Percentiles rank a stretch among this genome's conserved stretches.
These are phyloP conservation scores for Volvariella volvacea DNA, from an alignment of 1,284 basidiomycete genomes.

Conservation along the genomic window DNA sequence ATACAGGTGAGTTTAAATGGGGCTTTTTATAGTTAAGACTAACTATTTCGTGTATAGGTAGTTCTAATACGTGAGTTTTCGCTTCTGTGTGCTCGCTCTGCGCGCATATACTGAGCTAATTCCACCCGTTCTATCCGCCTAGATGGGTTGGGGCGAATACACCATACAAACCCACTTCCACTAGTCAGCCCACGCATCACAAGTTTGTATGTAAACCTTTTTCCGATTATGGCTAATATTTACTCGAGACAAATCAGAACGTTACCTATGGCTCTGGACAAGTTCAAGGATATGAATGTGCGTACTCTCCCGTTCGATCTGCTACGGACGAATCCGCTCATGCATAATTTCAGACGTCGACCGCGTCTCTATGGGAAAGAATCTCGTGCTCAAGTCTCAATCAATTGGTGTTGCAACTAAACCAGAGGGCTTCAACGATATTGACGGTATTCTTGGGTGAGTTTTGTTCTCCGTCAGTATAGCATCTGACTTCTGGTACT, in stretches of 20 bases:
- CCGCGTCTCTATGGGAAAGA: constrained; percentile 29
- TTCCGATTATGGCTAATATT: neutral
- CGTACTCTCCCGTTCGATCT: too few species aligned
- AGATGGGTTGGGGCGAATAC: constrained; percentile 60
- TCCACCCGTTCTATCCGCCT: too few species aligned
- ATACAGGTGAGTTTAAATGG: constrained; percentile 28
- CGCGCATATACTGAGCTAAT: constrained; percentile 20
- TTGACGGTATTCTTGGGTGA: neutral
- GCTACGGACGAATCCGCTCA: constrained; percentile 6
- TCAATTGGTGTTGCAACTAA: constrained; percentile 51
- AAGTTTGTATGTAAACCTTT: constrained; percentile 33
- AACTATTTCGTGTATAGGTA: constrained; percentile 10
- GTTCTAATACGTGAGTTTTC: constrained; percentile 34
- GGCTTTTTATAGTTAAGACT: constrained; percentile 16
- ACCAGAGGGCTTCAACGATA: constrained; percentile 4
- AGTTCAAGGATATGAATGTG: constrained; percentile 30
- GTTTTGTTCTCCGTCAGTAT: too few species aligned
- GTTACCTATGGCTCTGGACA: constrained; percentile 48
- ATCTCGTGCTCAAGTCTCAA: constrained; percentile 35
- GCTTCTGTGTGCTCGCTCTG: constrained; percentile 1
- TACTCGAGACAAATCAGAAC: constrained; percentile 22
- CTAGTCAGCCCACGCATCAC: constrained; percentile 33
- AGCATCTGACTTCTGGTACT: too few species aligned
- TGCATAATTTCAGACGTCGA: constrained; percentile 29
- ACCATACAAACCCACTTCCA: constrained; percentile 40